These are phyloP conservation scores for Penicillium robsamsonii DNA, from an alignment of 495 filamentous ascomycete genomes.

Conservation along the genomic window DNA sequence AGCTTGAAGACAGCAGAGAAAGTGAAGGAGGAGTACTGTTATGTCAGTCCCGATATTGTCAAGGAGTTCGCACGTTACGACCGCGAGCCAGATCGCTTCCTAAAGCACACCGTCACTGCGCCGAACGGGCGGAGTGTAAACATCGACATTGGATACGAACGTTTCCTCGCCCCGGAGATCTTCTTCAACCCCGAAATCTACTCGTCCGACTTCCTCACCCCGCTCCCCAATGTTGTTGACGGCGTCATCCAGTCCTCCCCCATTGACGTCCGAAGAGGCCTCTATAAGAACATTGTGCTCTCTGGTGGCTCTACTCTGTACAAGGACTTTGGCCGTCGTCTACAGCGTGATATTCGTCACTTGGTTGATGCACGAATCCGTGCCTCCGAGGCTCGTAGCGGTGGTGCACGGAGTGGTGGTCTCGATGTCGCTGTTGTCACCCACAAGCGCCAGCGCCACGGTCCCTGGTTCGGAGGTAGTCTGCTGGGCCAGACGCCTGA, in stretches of 20 bases:
- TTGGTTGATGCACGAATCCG: slow-evolving; percentile 88
- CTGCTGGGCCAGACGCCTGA: slow-evolving; percentile 97
- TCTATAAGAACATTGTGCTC: slow-evolving; percentile 99
- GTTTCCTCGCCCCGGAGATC: slow-evolving; percentile 96
- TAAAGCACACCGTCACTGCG: slow-evolving; percentile 80
- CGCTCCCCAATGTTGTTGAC: slow-evolving; percentile 89
- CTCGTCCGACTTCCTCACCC: slow-evolving; percentile 95
- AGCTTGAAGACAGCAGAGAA: slow-evolving; percentile 95
- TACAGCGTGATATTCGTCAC: slow-evolving; percentile 95
- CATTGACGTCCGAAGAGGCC: slow-evolving; percentile 91
- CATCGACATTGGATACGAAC: slow-evolving; percentile 95
- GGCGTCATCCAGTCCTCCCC: slow-evolving; percentile 95
- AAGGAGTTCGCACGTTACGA: slow-evolving; percentile 96
- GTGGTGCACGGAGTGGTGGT: slow-evolving; percentile 74
- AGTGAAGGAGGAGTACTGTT: slow-evolving; percentile 97
- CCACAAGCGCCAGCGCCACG: slow-evolving; percentile 93
- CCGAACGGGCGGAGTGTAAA: slow-evolving; percentile 81
- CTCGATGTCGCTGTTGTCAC: slow-evolving; percentile 95
- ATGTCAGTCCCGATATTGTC: slow-evolving; percentile 96
- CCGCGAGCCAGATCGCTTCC: slow-evolving; percentile 83
- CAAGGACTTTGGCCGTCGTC: slow-evolving; percentile 91
- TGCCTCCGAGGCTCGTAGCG: slow-evolving; percentile 87
- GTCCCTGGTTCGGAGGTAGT: slow-evolving; percentile 97
- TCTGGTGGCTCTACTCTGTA: slow-evolving; percentile 96
- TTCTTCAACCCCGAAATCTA: slow-evolving; percentile 99